Percentiles rank a stretch among this genome's conserved stretches.
Evolutionary conservation across 768 basidiomycete species (phyloP).

Genomic region (Mycena leptocephala): DNA sequence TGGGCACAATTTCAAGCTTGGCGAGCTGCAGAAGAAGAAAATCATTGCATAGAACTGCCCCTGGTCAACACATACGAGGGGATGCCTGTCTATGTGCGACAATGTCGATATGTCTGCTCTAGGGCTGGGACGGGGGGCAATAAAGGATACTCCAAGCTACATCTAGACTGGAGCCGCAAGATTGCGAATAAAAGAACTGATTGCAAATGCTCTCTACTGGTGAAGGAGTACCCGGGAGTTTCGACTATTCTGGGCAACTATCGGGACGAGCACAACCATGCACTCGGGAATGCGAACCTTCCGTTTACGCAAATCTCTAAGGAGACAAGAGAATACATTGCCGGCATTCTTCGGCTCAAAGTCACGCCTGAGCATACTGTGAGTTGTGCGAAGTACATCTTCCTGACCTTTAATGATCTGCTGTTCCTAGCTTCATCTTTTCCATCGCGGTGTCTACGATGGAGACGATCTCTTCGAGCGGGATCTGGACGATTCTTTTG

Average conservation of each 20-base stretch:
- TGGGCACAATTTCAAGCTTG: not conserved
- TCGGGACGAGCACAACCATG: not conserved
- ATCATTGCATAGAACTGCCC: not conserved
- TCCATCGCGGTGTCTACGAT: slow-evolving; percentile 11
- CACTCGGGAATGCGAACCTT: not conserved
- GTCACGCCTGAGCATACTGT: slow-evolving; percentile 1
- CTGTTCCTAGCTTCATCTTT: slow-evolving; percentile 12
- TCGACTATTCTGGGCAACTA: not conserved
- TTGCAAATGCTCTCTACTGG: not conserved
- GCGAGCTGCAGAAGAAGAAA: not conserved
- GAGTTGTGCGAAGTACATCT: not conserved
- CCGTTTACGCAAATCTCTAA: not conserved
- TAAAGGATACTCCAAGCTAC: not conserved
- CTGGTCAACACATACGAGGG: not conserved
- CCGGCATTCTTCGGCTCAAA: slow-evolving; percentile 1
- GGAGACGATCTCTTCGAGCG: not conserved
- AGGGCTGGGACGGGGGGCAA: not conserved
- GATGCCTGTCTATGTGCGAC: not conserved
- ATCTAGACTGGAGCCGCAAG: not conserved
- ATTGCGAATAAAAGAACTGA: not conserved
- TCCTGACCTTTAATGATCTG: not conserved
- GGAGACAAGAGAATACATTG: not conserved
- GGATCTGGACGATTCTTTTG: not conserved
- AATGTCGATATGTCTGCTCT: not conserved
- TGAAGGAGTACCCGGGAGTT: not conserved